A percentile compares a stretch with the other conserved stretches of the same genome.
Evolutionary conservation across 805 yeast species (phyloP).

Genomic region (Saccharomycopsis capsularis): DNA sequence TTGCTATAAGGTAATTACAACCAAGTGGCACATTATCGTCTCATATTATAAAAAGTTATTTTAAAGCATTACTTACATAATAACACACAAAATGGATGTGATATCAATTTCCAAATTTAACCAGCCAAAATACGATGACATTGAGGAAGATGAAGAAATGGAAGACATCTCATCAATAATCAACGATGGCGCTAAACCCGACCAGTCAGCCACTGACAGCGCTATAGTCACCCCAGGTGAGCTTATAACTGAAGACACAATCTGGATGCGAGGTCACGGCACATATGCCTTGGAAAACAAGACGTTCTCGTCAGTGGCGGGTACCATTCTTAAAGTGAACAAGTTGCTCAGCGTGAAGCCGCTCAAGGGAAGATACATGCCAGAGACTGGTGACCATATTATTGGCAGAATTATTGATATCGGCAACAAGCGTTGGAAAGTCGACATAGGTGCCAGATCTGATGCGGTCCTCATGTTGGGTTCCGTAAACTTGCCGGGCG

Average conservation of each 20-base stretch:
- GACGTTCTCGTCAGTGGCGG: constrained; percentile 90
- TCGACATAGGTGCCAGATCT: constrained; percentile 91
- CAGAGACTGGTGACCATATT: constrained; percentile 95
- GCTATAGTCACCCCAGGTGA: constrained; percentile 90
- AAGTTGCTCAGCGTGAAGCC: constrained; percentile 81
- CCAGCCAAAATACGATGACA: constrained; percentile 23
- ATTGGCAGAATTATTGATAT: constrained; percentile 93
- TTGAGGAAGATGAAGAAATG: constrained; percentile 28
- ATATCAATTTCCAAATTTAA: constrained; percentile 18
- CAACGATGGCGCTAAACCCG: constrained; percentile 24
- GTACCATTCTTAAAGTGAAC: constrained; percentile 79
- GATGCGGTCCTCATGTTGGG: constrained; percentile 91
- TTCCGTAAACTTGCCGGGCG: constrained; percentile 95
- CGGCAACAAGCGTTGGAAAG: constrained; percentile 92
- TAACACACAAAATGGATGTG: constrained; percentile 16
- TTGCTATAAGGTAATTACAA: background rate
- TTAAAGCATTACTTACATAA: too few species aligned
- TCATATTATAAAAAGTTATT: background rate
- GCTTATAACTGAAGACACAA: constrained; percentile 87
- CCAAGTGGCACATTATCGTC: background rate
- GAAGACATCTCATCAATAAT: constrained; percentile 19
- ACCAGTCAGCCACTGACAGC: background rate
- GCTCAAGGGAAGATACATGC: constrained; percentile 77
- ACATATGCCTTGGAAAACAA: constrained; percentile 71
- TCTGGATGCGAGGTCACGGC: constrained; percentile 99